Evolutionary conservation across 306 rosid species (phyloP).

Genomic region (Sindora glabra): DNA sequence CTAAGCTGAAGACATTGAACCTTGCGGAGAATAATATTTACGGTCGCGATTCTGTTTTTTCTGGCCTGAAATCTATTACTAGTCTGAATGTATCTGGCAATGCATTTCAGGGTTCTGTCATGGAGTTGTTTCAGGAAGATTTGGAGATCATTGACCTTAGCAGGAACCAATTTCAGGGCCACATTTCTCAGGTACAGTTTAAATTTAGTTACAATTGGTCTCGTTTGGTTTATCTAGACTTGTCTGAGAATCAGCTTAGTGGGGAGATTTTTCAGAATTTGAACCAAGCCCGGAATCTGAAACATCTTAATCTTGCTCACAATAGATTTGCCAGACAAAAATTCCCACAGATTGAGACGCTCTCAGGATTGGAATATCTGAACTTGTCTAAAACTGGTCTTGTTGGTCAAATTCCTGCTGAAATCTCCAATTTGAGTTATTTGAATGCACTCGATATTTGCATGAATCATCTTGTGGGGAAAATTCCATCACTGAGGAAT

Average conservation of each 20-base stretch:
- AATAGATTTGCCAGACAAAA: slow-evolving; percentile 65
- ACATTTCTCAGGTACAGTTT: slow-evolving; percentile 73
- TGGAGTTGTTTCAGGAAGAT: slow-evolving; percentile 48
- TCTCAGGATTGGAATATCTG: slow-evolving; percentile 58
- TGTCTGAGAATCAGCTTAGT: slow-evolving; percentile 77
- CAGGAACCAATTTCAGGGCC: slow-evolving; percentile 80
- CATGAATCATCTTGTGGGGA: slow-evolving; percentile 65
- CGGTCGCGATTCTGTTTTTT: slow-evolving; percentile 53
- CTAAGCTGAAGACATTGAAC: slow-evolving; percentile 66
- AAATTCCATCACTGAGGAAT: slow-evolving; percentile 36
- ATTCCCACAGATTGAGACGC: slow-evolving; percentile 50
- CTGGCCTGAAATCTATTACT: slow-evolving; percentile 49
- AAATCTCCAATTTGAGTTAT: slow-evolving; percentile 40
- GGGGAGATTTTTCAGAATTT: slow-evolving; percentile 60
- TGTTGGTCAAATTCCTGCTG: slow-evolving; percentile 58
- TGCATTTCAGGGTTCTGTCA: slow-evolving; percentile 68
- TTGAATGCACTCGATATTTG: slow-evolving; percentile 77
- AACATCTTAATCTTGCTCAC: slow-evolving; percentile 72
- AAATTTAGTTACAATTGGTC: slow-evolving; percentile 52
- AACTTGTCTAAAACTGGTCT: slow-evolving; percentile 76
- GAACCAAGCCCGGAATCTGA: slow-evolving; percentile 47
- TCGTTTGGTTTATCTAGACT: slow-evolving; percentile 73
- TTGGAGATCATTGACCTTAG: slow-evolving; percentile 77
- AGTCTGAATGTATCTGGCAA: slow-evolving; percentile 74
- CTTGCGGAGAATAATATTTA: slow-evolving; percentile 63